These are phyloP conservation scores for Cymodocea nodosa DNA, from an alignment of 116 monocot species.

Conservation along the genomic window DNA sequence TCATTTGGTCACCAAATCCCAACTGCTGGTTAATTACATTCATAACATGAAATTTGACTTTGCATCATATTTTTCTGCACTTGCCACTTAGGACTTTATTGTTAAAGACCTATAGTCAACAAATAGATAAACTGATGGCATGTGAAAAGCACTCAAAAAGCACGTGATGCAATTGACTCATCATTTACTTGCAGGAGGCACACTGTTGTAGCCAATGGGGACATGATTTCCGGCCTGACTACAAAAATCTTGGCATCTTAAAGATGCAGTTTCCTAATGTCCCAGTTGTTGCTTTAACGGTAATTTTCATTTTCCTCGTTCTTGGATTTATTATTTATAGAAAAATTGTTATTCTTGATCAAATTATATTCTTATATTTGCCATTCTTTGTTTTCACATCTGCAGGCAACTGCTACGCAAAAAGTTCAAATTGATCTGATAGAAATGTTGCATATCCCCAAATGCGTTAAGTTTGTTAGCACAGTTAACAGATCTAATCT, in stretches of 20 bases:
- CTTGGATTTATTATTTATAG: constrained; percentile 2
- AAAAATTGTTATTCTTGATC: background rate
- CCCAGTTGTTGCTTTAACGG: constrained; percentile 90
- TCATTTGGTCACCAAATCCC: no score
- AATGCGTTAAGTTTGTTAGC: constrained; percentile 86
- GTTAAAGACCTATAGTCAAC: no score
- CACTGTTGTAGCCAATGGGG: constrained; percentile 99
- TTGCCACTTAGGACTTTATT: no score
- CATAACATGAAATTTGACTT: no score
- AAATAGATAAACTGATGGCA: no score
- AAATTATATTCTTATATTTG: background rate
- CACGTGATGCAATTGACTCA: background rate
- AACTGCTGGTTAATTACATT: no score
- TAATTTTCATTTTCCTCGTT: constrained; percentile 21
- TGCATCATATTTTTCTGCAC: no score
- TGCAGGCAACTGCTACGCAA: constrained; percentile 88
- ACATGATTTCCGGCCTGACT: constrained; percentile 99
- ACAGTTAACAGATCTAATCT: constrained; percentile 91
- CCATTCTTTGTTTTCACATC: constrained; percentile 16
- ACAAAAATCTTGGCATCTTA: constrained; percentile 97
- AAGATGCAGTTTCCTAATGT: constrained; percentile 96
- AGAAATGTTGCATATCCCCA: constrained; percentile 96
- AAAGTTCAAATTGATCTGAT: constrained; percentile 92
- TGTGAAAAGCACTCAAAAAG: no score
- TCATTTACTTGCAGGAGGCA: constrained; percentile 56